Evolutionary conservation across 2,329 filamentous ascomycete species (phyloP).

Genomic region (Penicillium sp.): DNA sequence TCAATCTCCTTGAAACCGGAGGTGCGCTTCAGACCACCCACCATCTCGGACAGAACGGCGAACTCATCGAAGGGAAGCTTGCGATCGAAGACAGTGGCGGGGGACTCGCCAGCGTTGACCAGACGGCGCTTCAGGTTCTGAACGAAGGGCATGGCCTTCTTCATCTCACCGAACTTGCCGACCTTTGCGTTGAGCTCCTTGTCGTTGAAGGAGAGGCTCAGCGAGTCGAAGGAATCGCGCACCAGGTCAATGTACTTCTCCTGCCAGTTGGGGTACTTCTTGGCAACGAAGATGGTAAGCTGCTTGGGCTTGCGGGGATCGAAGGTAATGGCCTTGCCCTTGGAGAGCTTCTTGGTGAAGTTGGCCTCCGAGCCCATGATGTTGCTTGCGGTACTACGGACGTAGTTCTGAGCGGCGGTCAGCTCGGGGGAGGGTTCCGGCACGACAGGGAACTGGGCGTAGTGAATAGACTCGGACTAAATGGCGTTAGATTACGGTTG

Average conservation of each 20-base stretch:
- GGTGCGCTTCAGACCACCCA: slow-evolving; percentile 73
- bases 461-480: slow-evolving; percentile 70
- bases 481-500: slow-evolving; percentile 2
- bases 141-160: slow-evolving; percentile 97
- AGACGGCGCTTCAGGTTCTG: slow-evolving; percentile 83
- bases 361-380: slow-evolving; percentile 81
- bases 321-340: slow-evolving; percentile 81
- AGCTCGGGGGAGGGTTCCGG: slow-evolving; percentile 64
- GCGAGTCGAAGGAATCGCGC: slow-evolving; percentile 64
- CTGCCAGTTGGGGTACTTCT: slow-evolving; percentile 85
- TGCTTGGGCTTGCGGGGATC: slow-evolving; percentile 92
- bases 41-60: slow-evolving; percentile 71
- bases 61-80: slow-evolving; percentile 86
- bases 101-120: slow-evolving; percentile 62
- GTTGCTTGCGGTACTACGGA: slow-evolving; percentile 69
- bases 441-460: slow-evolving; percentile 70
- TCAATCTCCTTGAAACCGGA: slow-evolving; percentile 69
- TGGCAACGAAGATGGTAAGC: slow-evolving; percentile 79
- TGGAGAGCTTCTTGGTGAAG: slow-evolving; percentile 78
- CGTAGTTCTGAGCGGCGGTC: slow-evolving; percentile 77
- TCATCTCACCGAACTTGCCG: slow-evolving; percentile 75
- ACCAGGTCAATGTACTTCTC: slow-evolving; percentile 82
- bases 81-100: slow-evolving; percentile 71
- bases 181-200: slow-evolving; percentile 77
- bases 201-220: slow-evolving; percentile 66